Conservation (phyloP, 2,329 filamentous ascomycete species). For the Monosporascus sp. region DNA sequence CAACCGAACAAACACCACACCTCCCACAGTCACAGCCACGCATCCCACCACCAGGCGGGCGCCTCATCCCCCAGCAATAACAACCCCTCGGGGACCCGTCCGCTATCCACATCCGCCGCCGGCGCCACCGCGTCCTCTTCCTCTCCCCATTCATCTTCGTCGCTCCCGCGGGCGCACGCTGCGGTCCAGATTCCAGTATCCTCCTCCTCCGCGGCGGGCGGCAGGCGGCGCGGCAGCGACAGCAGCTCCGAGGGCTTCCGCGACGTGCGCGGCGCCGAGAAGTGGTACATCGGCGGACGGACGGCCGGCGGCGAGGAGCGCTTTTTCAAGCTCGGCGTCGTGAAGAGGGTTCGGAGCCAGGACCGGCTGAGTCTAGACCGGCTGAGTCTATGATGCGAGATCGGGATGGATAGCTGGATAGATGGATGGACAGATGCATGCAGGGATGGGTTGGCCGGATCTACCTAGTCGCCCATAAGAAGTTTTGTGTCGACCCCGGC, state of each 20-base stretch:
- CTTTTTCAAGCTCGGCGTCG: constrained; percentile 76
- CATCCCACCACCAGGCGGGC: neutral
- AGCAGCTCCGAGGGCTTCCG: constrained; percentile 71
- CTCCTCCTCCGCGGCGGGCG: constrained; percentile 4
- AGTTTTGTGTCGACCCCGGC: neutral
- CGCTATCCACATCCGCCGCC: constrained; percentile 15
- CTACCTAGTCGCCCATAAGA: neutral
- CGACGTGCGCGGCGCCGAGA: constrained; percentile 66
- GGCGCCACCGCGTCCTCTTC: neutral
- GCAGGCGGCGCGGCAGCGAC: constrained; percentile 63
- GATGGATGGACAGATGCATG: neutral
- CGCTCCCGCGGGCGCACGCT: constrained; percentile 7
- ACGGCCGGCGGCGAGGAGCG: constrained; percentile 73
- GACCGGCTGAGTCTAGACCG: constrained; percentile 71
- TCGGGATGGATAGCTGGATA: neutral
- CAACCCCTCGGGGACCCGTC: constrained; percentile 9
- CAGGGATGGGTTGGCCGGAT: neutral
- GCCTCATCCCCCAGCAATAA: constrained; percentile 1
- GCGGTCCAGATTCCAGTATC: constrained; percentile 18
- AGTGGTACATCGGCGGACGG: constrained; percentile 76
- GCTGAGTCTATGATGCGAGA: constrained; percentile 57
- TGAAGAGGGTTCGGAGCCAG: constrained; percentile 65
- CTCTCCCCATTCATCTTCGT: neutral
- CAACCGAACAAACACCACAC: constrained; percentile 25
- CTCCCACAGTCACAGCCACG: neutral